These are phyloP conservation scores for Pilobolus umbonatus DNA, from an alignment of 192 early-diverging fungal genomes.

Conservation along the genomic window DNA sequence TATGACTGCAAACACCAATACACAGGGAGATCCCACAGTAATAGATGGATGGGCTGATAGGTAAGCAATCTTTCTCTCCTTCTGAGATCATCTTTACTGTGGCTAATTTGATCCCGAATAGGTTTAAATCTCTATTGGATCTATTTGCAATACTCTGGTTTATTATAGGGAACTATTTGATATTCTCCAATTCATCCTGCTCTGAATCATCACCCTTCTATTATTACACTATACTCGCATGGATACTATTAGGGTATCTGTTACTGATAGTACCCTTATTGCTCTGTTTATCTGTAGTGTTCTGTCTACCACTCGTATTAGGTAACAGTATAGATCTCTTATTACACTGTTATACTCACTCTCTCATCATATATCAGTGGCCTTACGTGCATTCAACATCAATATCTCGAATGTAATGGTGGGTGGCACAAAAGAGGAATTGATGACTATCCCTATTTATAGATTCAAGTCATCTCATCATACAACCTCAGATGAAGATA, in stretches of 20 bases:
- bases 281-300: conserved; percentile 53
- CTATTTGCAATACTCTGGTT: conserved; percentile 61
- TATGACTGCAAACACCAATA: neutral
- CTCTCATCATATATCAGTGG: conserved; percentile 25
- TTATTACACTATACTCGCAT: conserved; percentile 57
- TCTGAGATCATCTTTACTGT: neutral
- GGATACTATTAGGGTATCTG: conserved; percentile 65
- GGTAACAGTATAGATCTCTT: conserved; percentile 10
- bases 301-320: conserved; percentile 62
- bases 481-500: too few relatives aligned
- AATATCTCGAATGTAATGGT: conserved; percentile 47
- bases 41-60: conserved; percentile 4
- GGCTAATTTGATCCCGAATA: neutral
- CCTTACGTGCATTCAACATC: conserved; percentile 48
- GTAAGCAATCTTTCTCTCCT: neutral
- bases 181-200: conserved; percentile 51
- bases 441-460: conserved; percentile 60
- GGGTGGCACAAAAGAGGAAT: conserved; percentile 65
- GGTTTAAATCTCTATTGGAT: conserved; percentile 53
- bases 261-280: conserved; percentile 58
- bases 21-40: neutral
- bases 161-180: conserved; percentile 65
- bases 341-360: neutral
- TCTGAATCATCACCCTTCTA: conserved; percentile 46
- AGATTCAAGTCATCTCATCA: too few relatives aligned